phyloP scores from a whole-genome alignment of 306 rosid species.

The Trifolium pratense region DNA sequence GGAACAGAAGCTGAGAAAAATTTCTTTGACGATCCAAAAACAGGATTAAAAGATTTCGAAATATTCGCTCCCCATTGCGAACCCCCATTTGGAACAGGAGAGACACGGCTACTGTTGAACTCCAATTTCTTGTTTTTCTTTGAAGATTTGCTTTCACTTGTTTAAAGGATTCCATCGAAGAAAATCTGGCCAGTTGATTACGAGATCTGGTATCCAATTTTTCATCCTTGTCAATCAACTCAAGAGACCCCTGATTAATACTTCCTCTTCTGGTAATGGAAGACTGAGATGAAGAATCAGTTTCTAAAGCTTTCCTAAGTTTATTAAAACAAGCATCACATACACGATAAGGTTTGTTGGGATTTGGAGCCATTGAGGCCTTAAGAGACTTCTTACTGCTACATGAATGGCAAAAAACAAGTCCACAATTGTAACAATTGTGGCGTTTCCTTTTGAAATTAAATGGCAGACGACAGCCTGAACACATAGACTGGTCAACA shows the following conservation, averaged over 20 bases:
- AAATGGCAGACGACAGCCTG: conserved; percentile 94
- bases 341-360: conserved; percentile 96
- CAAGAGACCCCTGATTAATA: conserved; percentile 73
- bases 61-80: conserved; percentile 97
- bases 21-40: conserved; percentile 97
- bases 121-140: conserved; percentile 96
- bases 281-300: conserved; percentile 78
- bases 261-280: conserved; percentile 93
- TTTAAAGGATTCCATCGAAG: conserved; percentile 85
- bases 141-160: conserved; percentile 80
- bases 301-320: conserved; percentile 78
- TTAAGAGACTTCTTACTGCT: conserved; percentile 94
- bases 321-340: conserved; percentile 92
- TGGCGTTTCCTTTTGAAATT: conserved; percentile 98
- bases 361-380: conserved; percentile 99
- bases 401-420: conserved; percentile 97
- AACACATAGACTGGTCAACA: conserved; percentile 98
- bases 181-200: conserved; percentile 72
- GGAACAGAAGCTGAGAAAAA: conserved; percentile 99
- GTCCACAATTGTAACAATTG: conserved; percentile 96
- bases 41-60: conserved; percentile 93
- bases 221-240: conserved; percentile 75
- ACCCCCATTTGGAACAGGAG: conserved; percentile 90
- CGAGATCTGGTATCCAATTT: conserved; percentile 82
- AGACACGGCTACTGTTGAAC: conserved; percentile 95